phyloP scores from a whole-genome alignment of 495 filamentous ascomycete species.

The Aspergillus bertholletiae region DNA sequence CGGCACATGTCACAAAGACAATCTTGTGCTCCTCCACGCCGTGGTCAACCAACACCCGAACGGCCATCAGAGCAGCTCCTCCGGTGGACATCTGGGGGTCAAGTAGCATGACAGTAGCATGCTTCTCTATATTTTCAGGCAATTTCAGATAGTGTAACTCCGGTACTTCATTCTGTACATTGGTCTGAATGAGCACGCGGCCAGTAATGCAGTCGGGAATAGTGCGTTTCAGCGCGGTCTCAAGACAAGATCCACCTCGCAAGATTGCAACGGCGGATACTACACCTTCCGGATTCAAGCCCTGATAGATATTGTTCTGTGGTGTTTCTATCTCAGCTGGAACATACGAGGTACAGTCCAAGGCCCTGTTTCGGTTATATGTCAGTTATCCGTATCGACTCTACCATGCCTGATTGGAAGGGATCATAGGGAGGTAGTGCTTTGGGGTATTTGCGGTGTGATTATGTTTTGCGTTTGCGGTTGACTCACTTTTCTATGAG shows the following conservation, averaged over 20 bases:
- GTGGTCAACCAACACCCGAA: slow-evolving; percentile 89
- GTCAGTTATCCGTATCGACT: neutral
- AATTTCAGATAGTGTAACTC: slow-evolving; percentile 86
- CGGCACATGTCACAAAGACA: slow-evolving; percentile 83
- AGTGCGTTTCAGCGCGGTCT: slow-evolving; percentile 81
- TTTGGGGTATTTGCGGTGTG: neutral
- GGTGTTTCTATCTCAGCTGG: slow-evolving; percentile 64
- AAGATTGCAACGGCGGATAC: slow-evolving; percentile 86
- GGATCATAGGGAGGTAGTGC: neutral
- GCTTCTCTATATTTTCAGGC: slow-evolving; percentile 61
- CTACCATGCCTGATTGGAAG: neutral
- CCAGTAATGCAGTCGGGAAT: slow-evolving; percentile 91
- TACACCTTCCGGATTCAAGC: slow-evolving; percentile 61
- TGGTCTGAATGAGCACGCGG: slow-evolving; percentile 85
- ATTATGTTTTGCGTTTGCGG: neutral
- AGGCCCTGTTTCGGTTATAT: slow-evolving; percentile 45
- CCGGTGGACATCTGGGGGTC: slow-evolving; percentile 94
- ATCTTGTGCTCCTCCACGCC: slow-evolving; percentile 84
- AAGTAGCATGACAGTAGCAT: slow-evolving; percentile 78
- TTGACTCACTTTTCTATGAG: slow-evolving; percentile 70
- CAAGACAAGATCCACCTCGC: slow-evolving; percentile 80
- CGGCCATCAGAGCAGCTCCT: slow-evolving; percentile 93
- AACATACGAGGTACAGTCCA: slow-evolving; percentile 67
- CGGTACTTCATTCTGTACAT: slow-evolving; percentile 77
- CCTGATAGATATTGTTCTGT: slow-evolving; percentile 59